Base-by-base conservation (phyloP, 2,329 filamentous ascomycete genomes). In the Ophiocordyceps camponoti-rufipedis region DNA sequence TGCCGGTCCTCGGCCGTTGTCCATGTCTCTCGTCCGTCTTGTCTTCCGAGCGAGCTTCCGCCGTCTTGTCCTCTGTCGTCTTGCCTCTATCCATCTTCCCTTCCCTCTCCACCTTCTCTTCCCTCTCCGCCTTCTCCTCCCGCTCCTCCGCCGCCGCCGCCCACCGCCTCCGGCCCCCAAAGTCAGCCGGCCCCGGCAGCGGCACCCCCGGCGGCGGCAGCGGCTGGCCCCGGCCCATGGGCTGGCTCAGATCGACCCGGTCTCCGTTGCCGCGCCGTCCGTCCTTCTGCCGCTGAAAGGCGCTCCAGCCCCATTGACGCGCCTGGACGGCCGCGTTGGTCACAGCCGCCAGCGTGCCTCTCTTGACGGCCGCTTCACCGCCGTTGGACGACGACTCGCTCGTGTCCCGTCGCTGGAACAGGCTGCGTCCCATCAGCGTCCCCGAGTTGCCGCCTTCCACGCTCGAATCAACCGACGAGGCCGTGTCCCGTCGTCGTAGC, bases 181-280 rank as follows among this genome's bases (percentile, higher is more conserved):
- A 74, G 33, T 78, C 75, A 1, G 80, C 81, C 40, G 69, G 75
- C 2, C 60, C 56, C 5, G 87, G 86, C 1, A 94, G 69, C 4
- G 87, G 86, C 41, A 74, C 79, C 2, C 86, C 87, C 2, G 82
- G 84, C 9, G 86, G 85, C 42, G 85, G 86, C 16, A 94, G 66
- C 1, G 86, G 86, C 53, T 82, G 80, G 0, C 86, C 86, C 38
- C 86, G 74, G 1, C 87, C 87, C 67, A 93, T 86, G 2, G 86
- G 86, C 53, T 85, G 75, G 51, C 59, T 63, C 48, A 73, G 51
- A 62, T 76, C 59, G 49, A 75, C 57, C 9, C 51, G 48, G 16
- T 56, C 55, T 4, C 64, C 61, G 13, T 53, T 54, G 23, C 56
- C 55, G 45, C 57, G 60, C 42, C 59, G 62, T 28, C 56, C 58